Conservation (phyloP, 257 asterid species). For the Paulownia fortunei region DNA sequence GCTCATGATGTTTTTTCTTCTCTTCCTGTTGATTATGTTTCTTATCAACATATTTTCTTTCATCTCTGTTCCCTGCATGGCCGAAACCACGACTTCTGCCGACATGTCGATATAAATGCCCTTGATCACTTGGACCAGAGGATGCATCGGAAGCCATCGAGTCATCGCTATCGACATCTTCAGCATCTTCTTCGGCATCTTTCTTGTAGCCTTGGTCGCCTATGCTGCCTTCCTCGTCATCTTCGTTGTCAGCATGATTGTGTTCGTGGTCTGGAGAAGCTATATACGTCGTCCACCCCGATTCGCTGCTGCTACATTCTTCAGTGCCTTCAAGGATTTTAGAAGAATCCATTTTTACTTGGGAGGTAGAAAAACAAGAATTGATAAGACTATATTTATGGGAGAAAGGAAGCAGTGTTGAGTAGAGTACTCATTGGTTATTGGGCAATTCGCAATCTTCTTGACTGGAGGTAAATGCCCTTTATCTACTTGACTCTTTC, state of each 20-base stretch:
- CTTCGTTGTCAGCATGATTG: conserved; percentile 31
- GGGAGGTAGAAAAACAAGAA: conserved; percentile 6
- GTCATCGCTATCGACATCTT: conserved; percentile 70
- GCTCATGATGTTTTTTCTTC: conserved; percentile 44
- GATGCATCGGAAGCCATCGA: conserved; percentile 98
- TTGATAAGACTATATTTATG: conserved; percentile 21
- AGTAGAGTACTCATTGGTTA: conserved; percentile 29
- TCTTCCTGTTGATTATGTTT: conserved; percentile 50
- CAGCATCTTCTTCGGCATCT: conserved; percentile 21
- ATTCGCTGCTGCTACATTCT: conserved; percentile 90
- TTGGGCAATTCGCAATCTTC: conserved; percentile 38
- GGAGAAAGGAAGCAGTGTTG: conserved; percentile 1
- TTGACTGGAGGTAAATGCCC: conserved; percentile 43
- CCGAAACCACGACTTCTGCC: conserved; percentile 25
- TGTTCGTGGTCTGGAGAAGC: conserved; percentile 56
- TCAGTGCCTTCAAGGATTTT: conserved; percentile 53
- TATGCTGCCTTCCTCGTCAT: conserved; percentile 21
- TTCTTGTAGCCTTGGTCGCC: conserved; percentile 30
- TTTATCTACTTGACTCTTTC: conserved; percentile 43
- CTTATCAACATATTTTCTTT: conserved; percentile 45
- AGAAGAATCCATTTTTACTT: conserved; percentile 61
- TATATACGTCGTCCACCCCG: conserved; percentile 91
- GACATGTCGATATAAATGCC: conserved; percentile 25
- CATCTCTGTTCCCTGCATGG: conserved; percentile 45
- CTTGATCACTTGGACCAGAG: conserved; percentile 77